Percentiles rank a stretch among this genome's conserved stretches.
These are phyloP conservation scores for Quercus tomentella DNA, from an alignment of 331 rosid species.

Conservation along the genomic window DNA sequence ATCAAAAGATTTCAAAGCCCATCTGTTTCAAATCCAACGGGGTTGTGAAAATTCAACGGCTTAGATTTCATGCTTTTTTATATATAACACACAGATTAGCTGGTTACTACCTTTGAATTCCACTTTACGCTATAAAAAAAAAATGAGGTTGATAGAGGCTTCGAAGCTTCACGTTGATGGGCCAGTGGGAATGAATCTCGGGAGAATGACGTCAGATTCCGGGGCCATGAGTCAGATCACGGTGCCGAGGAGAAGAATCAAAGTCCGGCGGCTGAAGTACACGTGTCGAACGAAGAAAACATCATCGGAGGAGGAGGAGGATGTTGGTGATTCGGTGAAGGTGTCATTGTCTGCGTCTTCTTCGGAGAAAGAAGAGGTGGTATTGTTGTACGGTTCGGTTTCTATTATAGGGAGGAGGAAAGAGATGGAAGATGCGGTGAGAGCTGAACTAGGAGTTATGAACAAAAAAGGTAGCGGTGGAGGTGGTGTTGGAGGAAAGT, in stretches of 20 bases:
- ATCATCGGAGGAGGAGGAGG: no score
- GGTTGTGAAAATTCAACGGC: conserved; percentile 24
- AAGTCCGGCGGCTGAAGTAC: conserved; percentile 40
- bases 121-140: conserved; percentile 2
- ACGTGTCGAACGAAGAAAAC: conserved; percentile 31
- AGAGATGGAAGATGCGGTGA: no score
- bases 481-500: conserved; percentile 12
- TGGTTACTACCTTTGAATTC: not conserved
- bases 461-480: not conserved
- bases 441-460: no score
- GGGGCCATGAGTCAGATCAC: not conserved
- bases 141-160: no score
- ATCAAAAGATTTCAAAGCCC: not conserved
- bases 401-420: no score
- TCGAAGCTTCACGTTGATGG: no score
- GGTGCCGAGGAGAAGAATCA: conserved; percentile 25
- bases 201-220: conserved; percentile 3
- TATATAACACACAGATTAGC: not conserved
- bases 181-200: conserved; percentile 1
- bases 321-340: no score
- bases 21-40: conserved; percentile 39
- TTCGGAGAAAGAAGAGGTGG: no score
- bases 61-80: conserved; percentile 11
- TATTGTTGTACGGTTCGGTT: no score
- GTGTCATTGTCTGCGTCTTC: no score